These are phyloP conservation scores for Cryptosporidium sp. DNA, from an alignment of 169 alveolate genomes.

Conservation along the genomic window DNA sequence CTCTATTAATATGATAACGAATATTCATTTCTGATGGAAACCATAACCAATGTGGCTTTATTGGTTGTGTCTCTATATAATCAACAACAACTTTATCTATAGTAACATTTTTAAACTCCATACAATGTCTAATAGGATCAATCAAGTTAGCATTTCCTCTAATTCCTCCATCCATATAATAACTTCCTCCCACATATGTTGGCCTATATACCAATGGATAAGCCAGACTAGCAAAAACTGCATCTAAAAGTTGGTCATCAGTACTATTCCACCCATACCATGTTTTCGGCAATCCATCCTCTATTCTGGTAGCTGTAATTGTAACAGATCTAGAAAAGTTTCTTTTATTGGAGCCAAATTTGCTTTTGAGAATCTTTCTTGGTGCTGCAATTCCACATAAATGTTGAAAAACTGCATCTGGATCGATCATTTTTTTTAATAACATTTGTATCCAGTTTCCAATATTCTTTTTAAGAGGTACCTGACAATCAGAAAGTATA, in stretches of 20 bases:
- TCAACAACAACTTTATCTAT: slow-evolving; percentile 66
- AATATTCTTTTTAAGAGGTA: slow-evolving; percentile 56
- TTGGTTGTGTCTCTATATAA: slow-evolving; percentile 69
- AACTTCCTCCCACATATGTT: slow-evolving; percentile 51
- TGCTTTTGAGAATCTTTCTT: slow-evolving; percentile 32
- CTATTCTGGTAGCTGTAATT: slow-evolving; percentile 69
- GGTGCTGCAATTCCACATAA: slow-evolving; percentile 58
- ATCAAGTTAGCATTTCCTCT: slow-evolving; percentile 70
- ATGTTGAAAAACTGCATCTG: slow-evolving; percentile 73
- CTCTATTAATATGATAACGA: slow-evolving; percentile 66
- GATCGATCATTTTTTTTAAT: slow-evolving; percentile 67
- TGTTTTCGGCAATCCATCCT: slow-evolving; percentile 65
- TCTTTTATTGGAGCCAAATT: slow-evolving; percentile 24
- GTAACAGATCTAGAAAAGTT: slow-evolving; percentile 32
- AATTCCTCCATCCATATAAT: slow-evolving; percentile 74
- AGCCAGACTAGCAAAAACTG: slow-evolving; percentile 74
- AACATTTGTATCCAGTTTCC: slow-evolving; percentile 69
- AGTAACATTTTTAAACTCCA: slow-evolving; percentile 70
- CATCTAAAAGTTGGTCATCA: slow-evolving; percentile 53
- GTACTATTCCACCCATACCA: slow-evolving; percentile 76
- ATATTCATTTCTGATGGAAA: slow-evolving; percentile 60
- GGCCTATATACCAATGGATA: slow-evolving; percentile 72
- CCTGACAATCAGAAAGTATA: slow-evolving; percentile 64
- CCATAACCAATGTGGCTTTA: slow-evolving; percentile 51
- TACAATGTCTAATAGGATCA: slow-evolving; percentile 68